Base-by-base conservation (phyloP, 2,329 filamentous ascomycete genomes). In the Didymella keratinophila region DNA sequence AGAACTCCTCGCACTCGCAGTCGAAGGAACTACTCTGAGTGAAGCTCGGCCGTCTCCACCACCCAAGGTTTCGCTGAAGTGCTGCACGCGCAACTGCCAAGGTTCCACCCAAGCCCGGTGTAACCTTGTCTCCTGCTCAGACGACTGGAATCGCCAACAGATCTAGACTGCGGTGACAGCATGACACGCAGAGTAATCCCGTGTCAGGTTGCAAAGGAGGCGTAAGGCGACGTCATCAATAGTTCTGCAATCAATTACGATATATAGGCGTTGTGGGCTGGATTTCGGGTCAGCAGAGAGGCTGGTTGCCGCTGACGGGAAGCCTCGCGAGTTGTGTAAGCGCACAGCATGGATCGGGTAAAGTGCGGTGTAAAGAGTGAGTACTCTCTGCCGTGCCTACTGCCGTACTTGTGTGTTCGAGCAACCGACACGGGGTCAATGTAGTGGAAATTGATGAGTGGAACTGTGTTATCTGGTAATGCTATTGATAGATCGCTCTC, bases 171-270 rank as follows among this genome's bases (percentile, higher is more conserved):
- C 8, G 25, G 16, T 34, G n/a, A 20, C 39, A 27, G 20, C 7
- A 14, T 14, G 11, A 21, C 16, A 12, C 32, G 27, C 46, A 37
- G 11, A 30, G 25, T 3, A 27, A 16, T 46, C 36, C 37, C 44
- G 32, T 32, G 18, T 47, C 4, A 44, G 54, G 34, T 54, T 10
- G 16, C 34, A 58, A 45, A 14, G 6, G 42, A 32, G 16, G 43
- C 32, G 45, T 16, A 50, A 58, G 54, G 50, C 41, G 12, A 54
- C 46, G 41, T 54, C 30, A 58, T 58, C 50, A 53, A 53, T 49
- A 50, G 25, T 12, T 27, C 34, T 8, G 37, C 28, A 53, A 45
- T 49, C 45, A 53, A 53, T 53, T 41, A 16, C 18, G 23, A 43
- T 23, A 41, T 49, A 32, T 20, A 48, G 20, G 23, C 20, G 37